Percentiles rank a stretch among this genome's conserved stretches.
phyloP scores from a whole-genome alignment of 495 filamentous ascomycete species.

The Staphylotrichum longicolle region DNA sequence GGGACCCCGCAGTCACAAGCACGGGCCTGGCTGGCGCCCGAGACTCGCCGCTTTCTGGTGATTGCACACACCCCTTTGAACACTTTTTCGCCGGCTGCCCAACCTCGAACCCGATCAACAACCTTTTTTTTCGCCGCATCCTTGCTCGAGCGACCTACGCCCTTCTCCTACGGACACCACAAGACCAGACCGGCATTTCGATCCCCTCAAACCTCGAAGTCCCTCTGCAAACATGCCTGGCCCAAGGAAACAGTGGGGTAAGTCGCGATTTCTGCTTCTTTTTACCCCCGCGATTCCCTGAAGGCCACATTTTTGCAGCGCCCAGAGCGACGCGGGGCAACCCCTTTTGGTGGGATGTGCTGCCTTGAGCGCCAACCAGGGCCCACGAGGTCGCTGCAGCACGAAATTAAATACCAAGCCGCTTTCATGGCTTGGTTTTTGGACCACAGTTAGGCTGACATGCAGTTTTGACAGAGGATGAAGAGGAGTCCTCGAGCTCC shows the following conservation, averaged over 20 bases:
- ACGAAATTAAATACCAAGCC: neutral
- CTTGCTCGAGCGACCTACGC: neutral
- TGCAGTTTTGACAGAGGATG: constrained; percentile 43
- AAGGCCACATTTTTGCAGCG: constrained; percentile 16
- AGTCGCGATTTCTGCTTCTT: constrained; percentile 23
- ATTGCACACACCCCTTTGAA: neutral
- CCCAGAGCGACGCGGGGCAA: constrained; percentile 1
- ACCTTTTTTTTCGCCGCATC: neutral
- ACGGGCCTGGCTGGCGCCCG: neutral
- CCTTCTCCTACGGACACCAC: neutral
- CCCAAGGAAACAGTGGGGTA: constrained; percentile 38
- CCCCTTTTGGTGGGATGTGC: no score
- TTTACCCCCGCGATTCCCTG: constrained; percentile 20
- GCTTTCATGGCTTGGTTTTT: constrained; percentile 8
- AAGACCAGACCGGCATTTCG: neutral
- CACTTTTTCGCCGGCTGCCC: constrained; percentile 12
- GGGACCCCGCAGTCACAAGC: constrained; percentile 3
- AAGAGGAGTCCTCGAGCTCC: constrained; percentile 67
- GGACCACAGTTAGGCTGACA: constrained; percentile 34
- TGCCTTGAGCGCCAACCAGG: no score
- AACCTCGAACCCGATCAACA: constrained; percentile 16
- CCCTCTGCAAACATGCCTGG: constrained; percentile 27
- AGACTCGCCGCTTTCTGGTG: neutral
- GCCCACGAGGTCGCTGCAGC: no score
- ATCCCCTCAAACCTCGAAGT: neutral